Evolutionary conservation across 2,329 filamentous ascomycete species (phyloP), one percentile per base, ranked within the genome.

Genomic region (Ascocoryne sarcoides): DNA sequence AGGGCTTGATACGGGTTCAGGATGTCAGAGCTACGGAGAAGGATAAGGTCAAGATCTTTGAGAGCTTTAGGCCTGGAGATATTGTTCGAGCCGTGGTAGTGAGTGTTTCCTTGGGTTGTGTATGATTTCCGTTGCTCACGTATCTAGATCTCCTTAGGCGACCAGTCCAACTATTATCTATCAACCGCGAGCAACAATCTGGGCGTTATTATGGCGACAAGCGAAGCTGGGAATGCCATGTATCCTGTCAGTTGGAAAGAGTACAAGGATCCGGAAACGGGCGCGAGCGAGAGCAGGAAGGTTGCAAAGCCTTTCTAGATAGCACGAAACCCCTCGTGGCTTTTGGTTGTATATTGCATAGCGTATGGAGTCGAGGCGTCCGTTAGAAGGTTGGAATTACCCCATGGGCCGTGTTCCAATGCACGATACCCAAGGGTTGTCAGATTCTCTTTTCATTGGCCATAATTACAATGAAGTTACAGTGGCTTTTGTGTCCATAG

Each of bases 21-120:
- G 92, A 98, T 59, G 86, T 98, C 23, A 75, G 92, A 41, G 87
- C 88, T 3, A 95, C 92, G 14, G 92, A 98, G 66, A 95, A 95
- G 66, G 92, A 96, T 60, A 85, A 86, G 53, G 86, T 95, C 32
- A 86, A 84, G 60, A 84, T 96, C 48, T 82, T 86, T 51, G 88
- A 95, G 61, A 85, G 82, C 56, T 96, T 96, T 60, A 75, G 88
- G 50, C 89, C 93, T 0, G 92, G 92, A 0, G 92, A 98, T 66
- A 79, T 96, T 50, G 85, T 98, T 37, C 69, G 86, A 37, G 92
- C 87, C 4, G 75, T 82, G 41, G 88, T 98, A 56, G 82, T 87
- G 56, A 42, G 40, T 45, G 20, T 21, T 45, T 37, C n/a, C 33
- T 44, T 7, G 4, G 14, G 3, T 17, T 3, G 16, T 10, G n/a